Conservation (phyloP, 805 yeast genomes). For the Candida gorgasii region DNA sequence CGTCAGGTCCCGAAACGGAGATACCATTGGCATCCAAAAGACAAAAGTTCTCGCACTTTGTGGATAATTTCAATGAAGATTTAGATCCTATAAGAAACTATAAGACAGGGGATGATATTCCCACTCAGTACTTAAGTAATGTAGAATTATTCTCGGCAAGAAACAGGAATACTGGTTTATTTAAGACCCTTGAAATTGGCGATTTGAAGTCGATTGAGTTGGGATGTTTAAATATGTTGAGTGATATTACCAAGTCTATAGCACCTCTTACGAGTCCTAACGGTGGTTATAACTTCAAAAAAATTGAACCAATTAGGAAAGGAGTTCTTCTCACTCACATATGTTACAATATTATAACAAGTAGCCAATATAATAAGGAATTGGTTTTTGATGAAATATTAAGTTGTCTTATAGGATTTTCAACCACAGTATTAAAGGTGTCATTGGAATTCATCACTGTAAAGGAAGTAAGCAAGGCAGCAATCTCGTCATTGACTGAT, state of each 20-base stretch:
- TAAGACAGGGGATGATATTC: background rate
- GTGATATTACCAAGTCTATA: background rate
- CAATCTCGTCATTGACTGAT: background rate
- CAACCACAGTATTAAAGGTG: background rate
- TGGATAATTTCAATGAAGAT: constrained; percentile 3
- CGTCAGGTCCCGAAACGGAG: too few relatives aligned
- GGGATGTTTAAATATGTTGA: constrained; percentile 3
- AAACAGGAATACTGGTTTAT: background rate
- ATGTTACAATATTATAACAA: background rate
- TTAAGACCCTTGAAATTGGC: background rate
- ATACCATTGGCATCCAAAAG: constrained; percentile 1
- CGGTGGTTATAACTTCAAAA: background rate
- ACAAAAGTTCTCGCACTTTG: background rate
- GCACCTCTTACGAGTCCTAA: background rate
- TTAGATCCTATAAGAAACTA: constrained; percentile 4
- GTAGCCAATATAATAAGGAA: background rate
- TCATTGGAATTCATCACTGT: background rate
- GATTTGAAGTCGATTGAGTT: constrained; percentile 1
- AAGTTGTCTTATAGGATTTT: background rate
- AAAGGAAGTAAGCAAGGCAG: background rate
- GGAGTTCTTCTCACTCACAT: background rate
- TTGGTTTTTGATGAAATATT: background rate
- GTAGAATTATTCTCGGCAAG: constrained; percentile 1
- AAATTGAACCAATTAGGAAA: background rate
- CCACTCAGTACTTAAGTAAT: background rate